Evolutionary conservation across 2,329 filamentous ascomycete genomes (phyloP), one percentile per base, ranked within the genome.

Genomic region (Elsinoe australis): DNA sequence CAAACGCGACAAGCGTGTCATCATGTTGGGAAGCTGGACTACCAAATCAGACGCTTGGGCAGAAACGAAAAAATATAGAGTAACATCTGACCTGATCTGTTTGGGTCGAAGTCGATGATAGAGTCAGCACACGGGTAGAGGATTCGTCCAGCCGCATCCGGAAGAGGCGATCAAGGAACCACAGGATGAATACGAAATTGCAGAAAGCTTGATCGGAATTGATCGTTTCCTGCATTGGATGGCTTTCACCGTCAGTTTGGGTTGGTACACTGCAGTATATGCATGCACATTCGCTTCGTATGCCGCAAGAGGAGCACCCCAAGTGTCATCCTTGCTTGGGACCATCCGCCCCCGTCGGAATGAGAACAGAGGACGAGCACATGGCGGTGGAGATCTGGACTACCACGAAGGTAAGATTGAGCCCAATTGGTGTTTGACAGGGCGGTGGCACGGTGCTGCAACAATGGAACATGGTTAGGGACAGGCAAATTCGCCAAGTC

Each of bases 241-340:
- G n/a, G n/a, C n/a, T n/a, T n/a, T n/a, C n/a, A n/a, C n/a, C n/a
- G n/a, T n/a, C n/a, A n/a, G n/a, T n/a, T n/a, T n/a, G n/a, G n/a
- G n/a, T n/a, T n/a, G n/a, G n/a, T n/a, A n/a, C n/a, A n/a, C n/a
- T n/a, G n/a, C n/a, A n/a, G n/a, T 29, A 12, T 12, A 31, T 29
- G 39, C 39, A 32, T 44, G 24, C 39, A 32, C 31, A 1, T 32
- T 44, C 39, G 39, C 39, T 44, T 44, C 39, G 24, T 29, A 12
- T 9, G 21, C 39, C 26, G 39, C 21, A 21, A 44, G n/a, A n/a
- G 4, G 15, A 14, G 26, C n/a, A 6, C 24, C 26, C 31, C 39
- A 32, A 18, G 22, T 18, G 35, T 21, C 36, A 22, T 28, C 21
- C n/a, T 17, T 12, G n/a, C 35, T 39, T 8, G 17, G 19, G 19